phyloP scores from a whole-genome alignment of 1,284 basidiomycete species.

The Abortiporus biennis region DNA sequence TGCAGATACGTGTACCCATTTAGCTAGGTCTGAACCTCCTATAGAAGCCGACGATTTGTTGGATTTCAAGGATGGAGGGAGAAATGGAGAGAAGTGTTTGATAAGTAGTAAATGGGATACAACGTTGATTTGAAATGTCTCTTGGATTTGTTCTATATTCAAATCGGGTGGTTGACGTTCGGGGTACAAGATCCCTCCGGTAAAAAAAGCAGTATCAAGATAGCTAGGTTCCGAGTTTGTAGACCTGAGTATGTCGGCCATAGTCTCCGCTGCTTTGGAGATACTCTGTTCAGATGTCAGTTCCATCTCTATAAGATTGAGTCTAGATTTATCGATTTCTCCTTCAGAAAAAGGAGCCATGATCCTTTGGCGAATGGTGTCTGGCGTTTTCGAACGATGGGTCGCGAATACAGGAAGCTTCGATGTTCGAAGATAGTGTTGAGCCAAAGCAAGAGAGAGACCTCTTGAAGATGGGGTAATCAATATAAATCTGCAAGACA shows the following conservation, averaged over 20 bases:
- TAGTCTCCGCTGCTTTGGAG: conserved; percentile 36
- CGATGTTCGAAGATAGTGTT: conserved; percentile 47
- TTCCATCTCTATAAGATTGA: conserved; percentile 43
- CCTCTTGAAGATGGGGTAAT: conserved; percentile 44
- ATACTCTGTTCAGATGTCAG: conserved; percentile 47
- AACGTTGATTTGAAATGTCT: conserved; percentile 52
- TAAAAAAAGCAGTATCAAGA: conserved; percentile 50
- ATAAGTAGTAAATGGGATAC: conserved; percentile 57
- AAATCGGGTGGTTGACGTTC: conserved; percentile 54
- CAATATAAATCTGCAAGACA: conserved; percentile 32
- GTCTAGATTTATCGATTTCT: conserved; percentile 37
- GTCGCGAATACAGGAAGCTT: conserved; percentile 49
- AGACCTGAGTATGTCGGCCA: conserved; percentile 29
- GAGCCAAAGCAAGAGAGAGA: conserved; percentile 48
- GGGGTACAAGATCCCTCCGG: conserved; percentile 48
- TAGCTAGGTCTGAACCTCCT: conserved; percentile 28
- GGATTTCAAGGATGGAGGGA: conserved; percentile 31
- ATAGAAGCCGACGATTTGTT: conserved; percentile 1
- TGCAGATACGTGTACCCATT: conserved; percentile 59
- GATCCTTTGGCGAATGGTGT: conserved; percentile 30
- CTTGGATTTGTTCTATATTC: conserved; percentile 34
- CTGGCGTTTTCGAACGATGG: conserved; percentile 35
- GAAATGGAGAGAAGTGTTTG: conserved; percentile 56
- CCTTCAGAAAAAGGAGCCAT: conserved; percentile 36
- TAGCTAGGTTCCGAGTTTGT: conserved; percentile 28